These are phyloP conservation scores for Lindgomyces ingoldianus DNA, from an alignment of 495 filamentous ascomycete species.

Conservation along the genomic window DNA sequence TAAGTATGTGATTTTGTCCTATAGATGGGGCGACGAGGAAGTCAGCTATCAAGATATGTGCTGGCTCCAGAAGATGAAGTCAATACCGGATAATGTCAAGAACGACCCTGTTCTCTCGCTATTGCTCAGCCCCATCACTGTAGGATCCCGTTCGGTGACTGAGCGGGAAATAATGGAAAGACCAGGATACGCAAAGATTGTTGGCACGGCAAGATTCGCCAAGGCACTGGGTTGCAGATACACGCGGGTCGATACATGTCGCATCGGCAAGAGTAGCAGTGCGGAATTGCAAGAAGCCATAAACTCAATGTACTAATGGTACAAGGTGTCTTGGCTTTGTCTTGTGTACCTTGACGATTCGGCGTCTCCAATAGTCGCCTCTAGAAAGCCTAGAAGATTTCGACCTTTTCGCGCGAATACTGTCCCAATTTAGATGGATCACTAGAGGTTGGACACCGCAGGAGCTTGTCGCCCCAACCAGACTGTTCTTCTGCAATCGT, in stretches of 20 bases:
- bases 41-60: conserved; percentile 29
- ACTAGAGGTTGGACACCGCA: conserved; percentile 29
- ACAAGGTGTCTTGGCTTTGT: conserved; percentile 9
- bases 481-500: conserved; percentile 9
- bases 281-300: conserved; percentile 26
- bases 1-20: conserved; percentile 20
- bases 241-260: conserved; percentile 37
- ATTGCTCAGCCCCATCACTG: background rate
- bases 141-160: background rate
- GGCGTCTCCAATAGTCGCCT: no score
- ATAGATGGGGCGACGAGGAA: conserved; percentile 26
- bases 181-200: conserved; percentile 18
- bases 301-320: conserved; percentile 32
- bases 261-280: conserved; percentile 36
- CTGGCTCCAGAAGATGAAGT: conserved; percentile 12
- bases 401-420: background rate
- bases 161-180: conserved; percentile 8
- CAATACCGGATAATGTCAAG: conserved; percentile 3
- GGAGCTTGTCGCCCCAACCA: conserved; percentile 21
- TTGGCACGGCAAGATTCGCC: conserved; percentile 7
- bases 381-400: no score
- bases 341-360: conserved; percentile 12
- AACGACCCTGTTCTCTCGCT: background rate
- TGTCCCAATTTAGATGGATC: conserved; percentile 13
- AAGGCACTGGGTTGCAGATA: background rate